Evolutionary conservation across 2,329 filamentous ascomycete genomes (phyloP).

Genomic region (Coleophoma eucalyptorum): DNA sequence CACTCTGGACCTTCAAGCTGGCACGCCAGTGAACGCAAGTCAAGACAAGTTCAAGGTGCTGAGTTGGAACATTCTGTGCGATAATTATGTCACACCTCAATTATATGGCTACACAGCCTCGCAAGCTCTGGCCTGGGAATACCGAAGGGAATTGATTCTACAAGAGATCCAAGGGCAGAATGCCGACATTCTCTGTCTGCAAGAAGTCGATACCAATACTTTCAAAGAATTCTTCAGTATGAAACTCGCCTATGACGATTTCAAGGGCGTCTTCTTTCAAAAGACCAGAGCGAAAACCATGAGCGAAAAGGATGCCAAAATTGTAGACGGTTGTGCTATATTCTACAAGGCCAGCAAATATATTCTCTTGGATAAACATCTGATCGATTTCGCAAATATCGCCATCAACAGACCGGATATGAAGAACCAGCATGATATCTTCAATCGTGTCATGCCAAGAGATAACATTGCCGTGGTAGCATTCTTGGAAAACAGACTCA

Average conservation of each 20-base stretch:
- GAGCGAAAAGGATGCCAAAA: conserved; percentile 80
- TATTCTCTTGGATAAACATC: conserved; percentile 87
- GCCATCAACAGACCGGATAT: conserved; percentile 95
- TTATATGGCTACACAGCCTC: conserved; percentile 90
- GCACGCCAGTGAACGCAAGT: conserved; percentile 43
- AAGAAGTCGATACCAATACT: conserved; percentile 89
- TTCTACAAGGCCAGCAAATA: conserved; percentile 97
- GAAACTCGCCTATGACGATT: conserved; percentile 81
- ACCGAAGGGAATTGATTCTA: conserved; percentile 77
- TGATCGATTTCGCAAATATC: conserved; percentile 87
- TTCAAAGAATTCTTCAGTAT: conserved; percentile 90
- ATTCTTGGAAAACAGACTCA: conserved; percentile 88
- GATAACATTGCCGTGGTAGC: conserved; percentile 93
- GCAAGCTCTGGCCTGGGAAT: conserved; percentile 80
- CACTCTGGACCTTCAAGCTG: conserved; percentile 73
- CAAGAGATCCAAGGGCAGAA: conserved; percentile 75
- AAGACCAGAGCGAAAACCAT: conserved; percentile 89
- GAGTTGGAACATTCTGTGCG: conserved; percentile 94
- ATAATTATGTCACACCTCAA: conserved; percentile 81
- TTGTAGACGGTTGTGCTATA: conserved; percentile 94
- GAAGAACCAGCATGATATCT: conserved; percentile 96
- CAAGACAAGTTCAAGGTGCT: conserved; percentile 77
- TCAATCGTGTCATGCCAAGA: conserved; percentile 97
- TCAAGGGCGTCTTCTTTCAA: conserved; percentile 91
- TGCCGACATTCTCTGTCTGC: conserved; percentile 87